phyloP scores from a whole-genome alignment of 2,329 filamentous ascomycete species.

The Thelonectria olida region DNA sequence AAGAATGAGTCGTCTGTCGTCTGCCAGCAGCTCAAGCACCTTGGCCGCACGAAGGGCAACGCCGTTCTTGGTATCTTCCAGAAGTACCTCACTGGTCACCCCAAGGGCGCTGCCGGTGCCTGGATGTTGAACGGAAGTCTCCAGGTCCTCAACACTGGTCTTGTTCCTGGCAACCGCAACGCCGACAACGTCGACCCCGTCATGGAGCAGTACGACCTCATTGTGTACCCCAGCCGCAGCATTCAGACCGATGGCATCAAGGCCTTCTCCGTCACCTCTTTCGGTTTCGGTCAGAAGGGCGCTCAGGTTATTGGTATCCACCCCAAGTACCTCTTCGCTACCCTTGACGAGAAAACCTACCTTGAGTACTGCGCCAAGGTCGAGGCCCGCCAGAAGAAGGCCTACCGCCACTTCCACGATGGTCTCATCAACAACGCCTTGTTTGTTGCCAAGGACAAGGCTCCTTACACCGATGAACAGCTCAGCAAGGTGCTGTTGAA shows the following conservation, averaged over 20 bases:
- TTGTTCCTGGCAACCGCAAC: conserved; percentile 97
- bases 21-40: conserved; percentile 93
- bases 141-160: conserved; percentile 91
- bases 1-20: conserved; percentile 99
- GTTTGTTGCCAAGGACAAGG: conserved; percentile 93
- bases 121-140: conserved; percentile 99
- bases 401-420: conserved; percentile 98
- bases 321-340: conserved; percentile 93
- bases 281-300: conserved; percentile 99
- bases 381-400: conserved; percentile 94
- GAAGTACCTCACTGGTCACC: conserved; percentile 98
- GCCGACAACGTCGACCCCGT: conserved; percentile 96
- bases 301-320: conserved; percentile 97
- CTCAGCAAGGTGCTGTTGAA: conserved; percentile 91
- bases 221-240: conserved; percentile 93
- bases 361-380: conserved; percentile 87
- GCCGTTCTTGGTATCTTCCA: conserved; percentile 97
- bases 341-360: conserved; percentile 89
- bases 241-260: conserved; percentile 99
- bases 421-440: conserved; percentile 97
- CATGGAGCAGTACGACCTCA: conserved; percentile 98
- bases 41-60: conserved; percentile 96
- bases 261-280: conserved; percentile 98
- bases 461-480: conserved; percentile 90
- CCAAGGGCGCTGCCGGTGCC: conserved; percentile 97